phyloP scores from a whole-genome alignment of 2,329 filamentous ascomycete species.

The Huntiella abstrusa region DNA sequence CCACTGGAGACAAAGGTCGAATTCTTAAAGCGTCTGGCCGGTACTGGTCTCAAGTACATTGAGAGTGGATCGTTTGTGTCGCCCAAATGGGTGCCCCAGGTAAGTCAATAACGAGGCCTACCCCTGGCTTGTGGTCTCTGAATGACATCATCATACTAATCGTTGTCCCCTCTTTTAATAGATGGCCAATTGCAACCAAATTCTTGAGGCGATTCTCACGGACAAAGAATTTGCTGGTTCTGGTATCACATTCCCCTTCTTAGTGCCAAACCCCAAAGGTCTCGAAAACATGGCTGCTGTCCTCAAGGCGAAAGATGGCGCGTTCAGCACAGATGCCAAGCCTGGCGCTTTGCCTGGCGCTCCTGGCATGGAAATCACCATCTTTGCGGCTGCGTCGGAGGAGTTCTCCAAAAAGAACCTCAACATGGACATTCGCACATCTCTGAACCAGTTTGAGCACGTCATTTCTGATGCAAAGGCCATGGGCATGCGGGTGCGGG shows the following conservation, averaged over 20 bases:
- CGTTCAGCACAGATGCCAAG: slow-evolving; percentile 33
- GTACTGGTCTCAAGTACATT: slow-evolving; percentile 52
- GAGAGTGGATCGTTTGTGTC: slow-evolving; percentile 71
- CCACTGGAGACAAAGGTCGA: slow-evolving; percentile 57
- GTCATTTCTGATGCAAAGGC: slow-evolving; percentile 52
- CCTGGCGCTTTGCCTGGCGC: slow-evolving; percentile 22
- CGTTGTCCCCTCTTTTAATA: slow-evolving; percentile 16
- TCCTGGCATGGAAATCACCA: slow-evolving; percentile 49
- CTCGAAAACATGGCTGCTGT: slow-evolving; percentile 41
- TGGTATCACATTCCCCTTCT: slow-evolving; percentile 58
- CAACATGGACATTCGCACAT: slow-evolving; percentile 61
- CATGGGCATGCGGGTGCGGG: slow-evolving; percentile 48
- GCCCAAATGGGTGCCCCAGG: slow-evolving; percentile 71
- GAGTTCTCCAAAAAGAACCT: slow-evolving; percentile 65
- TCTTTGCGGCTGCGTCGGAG: slow-evolving; percentile 70
- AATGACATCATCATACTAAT: neutral
- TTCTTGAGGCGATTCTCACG: slow-evolving; percentile 49
- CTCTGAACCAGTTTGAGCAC: slow-evolving; percentile 47
- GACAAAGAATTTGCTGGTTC: slow-evolving; percentile 32
- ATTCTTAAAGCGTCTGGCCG: slow-evolving; percentile 48
- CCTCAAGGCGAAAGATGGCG: slow-evolving; percentile 30
- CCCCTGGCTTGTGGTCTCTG: neutral
- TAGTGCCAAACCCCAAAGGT: slow-evolving; percentile 60
- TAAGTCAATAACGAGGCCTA: slow-evolving; percentile 19
- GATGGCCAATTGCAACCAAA: slow-evolving; percentile 65